Evolutionary conservation across 2,329 filamentous ascomycete species (phyloP), one percentile per base, ranked within the genome.

Genomic region (Cytospora mali): DNA sequence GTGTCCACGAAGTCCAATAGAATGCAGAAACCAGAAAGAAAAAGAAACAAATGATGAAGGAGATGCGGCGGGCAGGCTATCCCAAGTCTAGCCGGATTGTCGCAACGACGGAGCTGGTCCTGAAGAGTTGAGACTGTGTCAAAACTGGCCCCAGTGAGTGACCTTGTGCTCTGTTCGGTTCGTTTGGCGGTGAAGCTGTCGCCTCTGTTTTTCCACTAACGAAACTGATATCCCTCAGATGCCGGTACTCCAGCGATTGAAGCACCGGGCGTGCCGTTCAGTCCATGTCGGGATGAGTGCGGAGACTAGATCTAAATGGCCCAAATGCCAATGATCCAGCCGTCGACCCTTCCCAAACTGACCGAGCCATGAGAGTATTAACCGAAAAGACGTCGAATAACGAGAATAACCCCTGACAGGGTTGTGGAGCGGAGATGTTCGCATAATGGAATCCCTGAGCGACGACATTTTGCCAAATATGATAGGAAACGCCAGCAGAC

Each of bases 241-340:
- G 51, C 50, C 64, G 64, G 23, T 63, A 55, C 61, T 54, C 69
- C 64, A 67, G 55, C 49, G 50, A 54, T 66, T 69, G 69, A 69
- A 69, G 70, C 73, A 75, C 72, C 74, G 75, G 75, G 68, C 71
- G 69, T 76, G 75, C 76, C 76, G 74, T 78, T 77, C 75, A 71
- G 68, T 73, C 71, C 70, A 68, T 58, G 61, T 64, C 55, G 60
- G 58, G 55, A 50, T 60, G 48, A 42, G 39, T 33, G 25, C 39
- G 46, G 18, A 51, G 31, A 54, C 57, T 13, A 46, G 58, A 58
- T 49, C 62, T 58, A 46, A 27, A 46, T 33, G 62, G 62, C 64
- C 61, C 31, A 61, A n/a, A 64, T 64, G 58, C 64, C 62, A 55
- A 11, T 61, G 55, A 58, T 42, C 58, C 50, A 53, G 10, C 35